Evolutionary conservation across 2,329 filamentous ascomycete genomes (phyloP), one percentile per base, ranked within the genome.

Genomic region (Botrytis byssoidea): DNA sequence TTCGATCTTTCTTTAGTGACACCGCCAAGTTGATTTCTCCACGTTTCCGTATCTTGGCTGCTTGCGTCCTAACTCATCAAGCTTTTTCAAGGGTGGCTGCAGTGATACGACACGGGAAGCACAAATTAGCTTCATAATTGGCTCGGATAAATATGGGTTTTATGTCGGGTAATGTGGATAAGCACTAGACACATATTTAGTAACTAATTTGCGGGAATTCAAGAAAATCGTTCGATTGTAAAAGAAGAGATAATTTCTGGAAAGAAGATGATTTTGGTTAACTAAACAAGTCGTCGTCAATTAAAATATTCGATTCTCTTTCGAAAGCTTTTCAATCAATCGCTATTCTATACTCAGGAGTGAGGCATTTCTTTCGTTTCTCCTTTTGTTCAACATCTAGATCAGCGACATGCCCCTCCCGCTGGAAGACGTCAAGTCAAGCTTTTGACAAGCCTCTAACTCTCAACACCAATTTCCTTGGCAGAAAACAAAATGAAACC

Each of bases 401-500:
- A 57, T 29, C n/a, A 57, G n/a, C 51, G 7, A 57, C 8, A 57
- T 57, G 51, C n/a, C n/a, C 37, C 44, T 18, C 9, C 48, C 35
- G 48, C 35, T 42, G 9, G 48, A 48, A 72, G 71, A 60, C 40
- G 40, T 69, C 25, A 68, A 72, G 64, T 68, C 71, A 68, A 69
- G 63, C 64, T 67, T 69, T 72, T 59, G 32, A 69, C 64, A 51
- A 71, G 69, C 59, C 42, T 51, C 18, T 65, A 64, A 65, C n/a
- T 20, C 7, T 44, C 25, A 32, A 25, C 12, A 48, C 48, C 66
- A 69, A 69, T 42, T 69, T 69, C 18, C 51, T 71, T 66, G 69
- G 69, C 59, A 40, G 29, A 18, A 10, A 70, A 44, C 3, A 6
- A 32, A 25, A 25, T 63, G 55, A 63, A 16, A 46, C 55, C 25